Percentiles rank a stretch among this genome's conserved stretches.
These are phyloP conservation scores for Diaporthe caulivora DNA, from an alignment of 2,329 filamentous ascomycete species.

Conservation along the genomic window DNA sequence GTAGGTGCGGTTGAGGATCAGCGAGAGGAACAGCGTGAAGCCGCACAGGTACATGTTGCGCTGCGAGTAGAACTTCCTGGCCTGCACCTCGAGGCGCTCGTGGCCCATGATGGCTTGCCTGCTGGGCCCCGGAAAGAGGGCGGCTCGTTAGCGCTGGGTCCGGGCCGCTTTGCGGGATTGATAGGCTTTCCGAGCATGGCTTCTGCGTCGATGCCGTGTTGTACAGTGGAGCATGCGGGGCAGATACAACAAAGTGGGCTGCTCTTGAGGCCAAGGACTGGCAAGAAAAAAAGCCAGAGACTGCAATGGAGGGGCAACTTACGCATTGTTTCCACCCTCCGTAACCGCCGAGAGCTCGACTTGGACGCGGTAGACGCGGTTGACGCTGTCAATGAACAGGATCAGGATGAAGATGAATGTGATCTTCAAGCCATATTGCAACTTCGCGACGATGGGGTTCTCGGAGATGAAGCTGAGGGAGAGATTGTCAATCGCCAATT, in stretches of 20 bases:
- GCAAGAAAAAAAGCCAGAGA: constrained; percentile 3
- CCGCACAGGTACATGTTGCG: constrained; percentile 99
- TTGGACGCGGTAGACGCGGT: constrained; percentile 96
- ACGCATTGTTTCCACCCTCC: constrained; percentile 69
- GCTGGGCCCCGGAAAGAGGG: constrained; percentile 33
- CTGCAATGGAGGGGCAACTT: constrained; percentile 47
- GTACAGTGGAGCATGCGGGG: constrained; percentile 7
- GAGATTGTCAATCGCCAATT: neutral
- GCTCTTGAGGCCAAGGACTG: neutral
- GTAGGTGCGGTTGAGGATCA: constrained; percentile 99
- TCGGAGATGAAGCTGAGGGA: constrained; percentile 87
- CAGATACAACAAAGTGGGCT: constrained; percentile 10
- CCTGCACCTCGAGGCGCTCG: constrained; percentile 98
- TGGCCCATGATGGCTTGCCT: constrained; percentile 82
- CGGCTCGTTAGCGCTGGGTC: constrained; percentile 39
- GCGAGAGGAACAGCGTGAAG: constrained; percentile 97
- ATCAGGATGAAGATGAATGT: constrained; percentile 99
- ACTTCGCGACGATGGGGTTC: constrained; percentile 84
- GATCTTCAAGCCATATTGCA: constrained; percentile 99
- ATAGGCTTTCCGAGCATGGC: neutral
- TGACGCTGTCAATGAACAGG: constrained; percentile 96
- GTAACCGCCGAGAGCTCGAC: constrained; percentile 82
- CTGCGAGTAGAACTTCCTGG: constrained; percentile 99
- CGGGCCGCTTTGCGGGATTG: neutral
- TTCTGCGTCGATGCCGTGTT: neutral